These are phyloP conservation scores for Mucor lusitanicus DNA, from an alignment of 371 early-diverging fungal genomes.

Conservation along the genomic window DNA sequence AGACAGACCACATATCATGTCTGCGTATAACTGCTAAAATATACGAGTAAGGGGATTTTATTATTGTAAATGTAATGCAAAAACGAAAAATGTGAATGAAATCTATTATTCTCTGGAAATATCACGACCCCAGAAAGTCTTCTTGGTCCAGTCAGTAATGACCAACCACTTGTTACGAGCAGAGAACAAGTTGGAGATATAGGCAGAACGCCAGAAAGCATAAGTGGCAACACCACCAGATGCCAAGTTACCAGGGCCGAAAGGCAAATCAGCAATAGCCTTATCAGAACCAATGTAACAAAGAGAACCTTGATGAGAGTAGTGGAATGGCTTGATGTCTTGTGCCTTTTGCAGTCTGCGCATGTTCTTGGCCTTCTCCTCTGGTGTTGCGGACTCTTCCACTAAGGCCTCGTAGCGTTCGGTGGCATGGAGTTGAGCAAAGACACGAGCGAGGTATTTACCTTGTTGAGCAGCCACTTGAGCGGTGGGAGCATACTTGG, in stretches of 20 bases:
- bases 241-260: slow-evolving; percentile 71
- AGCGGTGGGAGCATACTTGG: slow-evolving; percentile 87
- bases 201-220: slow-evolving; percentile 80
- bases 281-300: slow-evolving; percentile 91
- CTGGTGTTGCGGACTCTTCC: slow-evolving; percentile 21
- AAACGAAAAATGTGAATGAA: slow-evolving; percentile 2
- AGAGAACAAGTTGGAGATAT: slow-evolving; percentile 77
- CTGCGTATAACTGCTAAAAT: no score
- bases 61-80: not conserved
- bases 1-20: no score
- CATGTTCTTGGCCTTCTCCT: slow-evolving; percentile 44
- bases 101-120: slow-evolving; percentile 79
- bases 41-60: not conserved
- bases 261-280: slow-evolving; percentile 90
- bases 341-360: slow-evolving; percentile 48
- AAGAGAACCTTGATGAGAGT: slow-evolving; percentile 82
- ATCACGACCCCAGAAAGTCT: slow-evolving; percentile 86
- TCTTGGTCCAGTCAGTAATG: slow-evolving; percentile 89
- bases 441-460: slow-evolving; percentile 76
- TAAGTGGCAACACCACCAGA: slow-evolving; percentile 77
- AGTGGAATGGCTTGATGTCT: slow-evolving; percentile 77
- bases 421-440: slow-evolving; percentile 59
- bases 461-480: slow-evolving; percentile 94
- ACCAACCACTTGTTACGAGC: slow-evolving; percentile 82
- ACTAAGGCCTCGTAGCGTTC: slow-evolving; percentile 42